Conservation (phyloP, 345 rosid species). For the thale cress (Arabidopsis thaliana) region TAIR10.1 NC_003071.7:10772001-10772500, state of each 20-base stretch:
- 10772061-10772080: conserved; percentile 88
- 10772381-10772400: not conserved
- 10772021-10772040: conserved; percentile 87
- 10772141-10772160: not conserved
- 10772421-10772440: not conserved
- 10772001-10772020: conserved; percentile 48
- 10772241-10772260: conserved; percentile 76
- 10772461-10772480: conserved; percentile 59
- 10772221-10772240: not conserved
- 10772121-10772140: conserved; percentile 86
- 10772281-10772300: conserved; percentile 77
- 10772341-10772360: conserved; percentile 14
- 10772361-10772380: not conserved
- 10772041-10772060: conserved; percentile 87
- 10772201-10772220: not conserved
- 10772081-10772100: conserved; percentile 94
- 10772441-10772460: conserved; percentile 9
- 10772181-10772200: conserved; percentile 25
- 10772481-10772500: conserved; percentile 91
- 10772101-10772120: conserved; percentile 85
- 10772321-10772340: conserved; percentile 55
- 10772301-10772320: conserved; percentile 87
- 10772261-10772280: conserved; percentile 78
- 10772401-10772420: not conserved
- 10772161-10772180: not conserved